Evolutionary conservation across 768 basidiomycete genomes (phyloP).

Genomic region (Mycena galopus): DNA sequence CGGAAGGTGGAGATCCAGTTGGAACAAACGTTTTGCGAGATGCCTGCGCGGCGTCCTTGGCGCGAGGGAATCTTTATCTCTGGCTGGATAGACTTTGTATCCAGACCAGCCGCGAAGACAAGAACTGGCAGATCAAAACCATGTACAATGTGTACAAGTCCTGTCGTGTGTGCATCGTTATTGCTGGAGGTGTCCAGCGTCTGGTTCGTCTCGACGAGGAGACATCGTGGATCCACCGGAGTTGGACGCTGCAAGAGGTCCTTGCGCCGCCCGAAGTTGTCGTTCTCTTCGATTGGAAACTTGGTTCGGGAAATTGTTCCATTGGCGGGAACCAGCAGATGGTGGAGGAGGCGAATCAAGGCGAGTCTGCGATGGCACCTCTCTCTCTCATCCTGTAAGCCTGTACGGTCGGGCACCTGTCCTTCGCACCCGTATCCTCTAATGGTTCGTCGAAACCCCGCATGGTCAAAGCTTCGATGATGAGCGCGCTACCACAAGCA

Average conservation of each 20-base stretch:
- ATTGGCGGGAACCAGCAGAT: no score
- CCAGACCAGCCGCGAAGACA: not conserved
- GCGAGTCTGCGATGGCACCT: no score
- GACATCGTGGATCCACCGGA: not conserved
- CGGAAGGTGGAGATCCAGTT: not conserved
- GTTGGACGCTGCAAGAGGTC: not conserved
- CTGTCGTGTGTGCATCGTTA: not conserved
- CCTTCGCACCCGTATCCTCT: no score
- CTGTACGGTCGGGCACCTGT: no score
- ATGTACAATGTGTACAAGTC: not conserved
- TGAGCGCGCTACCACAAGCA: no score
- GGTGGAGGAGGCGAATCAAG: no score
- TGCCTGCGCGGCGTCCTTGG: not conserved
- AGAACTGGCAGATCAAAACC: not conserved
- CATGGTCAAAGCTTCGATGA: no score
- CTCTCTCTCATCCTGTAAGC: no score
- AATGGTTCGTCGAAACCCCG: no score
- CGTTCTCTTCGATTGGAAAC: no score
- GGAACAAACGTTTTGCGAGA: not conserved
- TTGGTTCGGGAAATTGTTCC: no score
- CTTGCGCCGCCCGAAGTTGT: not conserved
- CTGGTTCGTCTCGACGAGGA: not conserved
- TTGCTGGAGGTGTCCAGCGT: not conserved
- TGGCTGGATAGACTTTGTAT: not conserved
- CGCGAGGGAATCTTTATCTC: not conserved